These are phyloP conservation scores for Termitomyces sp. DNA, from an alignment of 768 basidiomycete genomes.

Conservation along the genomic window DNA sequence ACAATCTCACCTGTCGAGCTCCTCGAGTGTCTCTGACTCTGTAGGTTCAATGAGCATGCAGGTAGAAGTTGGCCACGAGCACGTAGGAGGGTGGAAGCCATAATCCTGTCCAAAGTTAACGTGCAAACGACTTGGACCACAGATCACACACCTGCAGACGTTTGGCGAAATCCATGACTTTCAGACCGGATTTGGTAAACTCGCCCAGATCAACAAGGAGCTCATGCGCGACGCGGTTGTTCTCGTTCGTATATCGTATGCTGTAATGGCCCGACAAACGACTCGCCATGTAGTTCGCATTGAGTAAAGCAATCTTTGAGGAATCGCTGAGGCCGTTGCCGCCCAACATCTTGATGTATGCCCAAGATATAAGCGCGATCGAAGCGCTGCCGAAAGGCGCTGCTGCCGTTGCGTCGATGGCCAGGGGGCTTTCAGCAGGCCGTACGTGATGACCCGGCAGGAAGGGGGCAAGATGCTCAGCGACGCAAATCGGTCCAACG, in stretches of 20 bases:
- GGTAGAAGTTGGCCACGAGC: slow-evolving; percentile 96
- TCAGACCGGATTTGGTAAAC: slow-evolving; percentile 85
- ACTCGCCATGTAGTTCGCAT: slow-evolving; percentile 96
- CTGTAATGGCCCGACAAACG: slow-evolving; percentile 81
- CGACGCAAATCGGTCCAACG: slow-evolving; percentile 93
- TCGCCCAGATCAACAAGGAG: slow-evolving; percentile 92
- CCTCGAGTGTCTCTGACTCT: slow-evolving; percentile 90
- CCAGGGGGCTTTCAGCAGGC: slow-evolving; percentile 54
- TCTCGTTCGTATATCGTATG: slow-evolving; percentile 84
- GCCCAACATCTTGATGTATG: slow-evolving; percentile 99
- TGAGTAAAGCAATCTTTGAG: slow-evolving; percentile 84
- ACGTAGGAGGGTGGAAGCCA: slow-evolving; percentile 95
- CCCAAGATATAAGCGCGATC: slow-evolving; percentile 96
- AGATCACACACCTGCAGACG: slow-evolving; percentile 70
- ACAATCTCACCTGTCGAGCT: slow-evolving; percentile 69
- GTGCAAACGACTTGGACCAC: background rate
- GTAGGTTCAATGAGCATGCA: slow-evolving; percentile 99
- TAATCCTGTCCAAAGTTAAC: slow-evolving; percentile 53
- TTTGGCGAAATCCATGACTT: slow-evolving; percentile 96
- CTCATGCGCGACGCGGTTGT: slow-evolving; percentile 93
- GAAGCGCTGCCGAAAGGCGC: slow-evolving; percentile 95
- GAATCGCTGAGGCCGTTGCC: slow-evolving; percentile 83
- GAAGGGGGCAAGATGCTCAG: slow-evolving; percentile 91
- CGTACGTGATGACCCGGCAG: slow-evolving; percentile 83
- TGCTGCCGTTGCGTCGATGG: slow-evolving; percentile 85